Evolutionary conservation across 2,329 filamentous ascomycete species (phyloP), one percentile per base, ranked within the genome.

Genomic region (Ambrosiella beaveri): DNA sequence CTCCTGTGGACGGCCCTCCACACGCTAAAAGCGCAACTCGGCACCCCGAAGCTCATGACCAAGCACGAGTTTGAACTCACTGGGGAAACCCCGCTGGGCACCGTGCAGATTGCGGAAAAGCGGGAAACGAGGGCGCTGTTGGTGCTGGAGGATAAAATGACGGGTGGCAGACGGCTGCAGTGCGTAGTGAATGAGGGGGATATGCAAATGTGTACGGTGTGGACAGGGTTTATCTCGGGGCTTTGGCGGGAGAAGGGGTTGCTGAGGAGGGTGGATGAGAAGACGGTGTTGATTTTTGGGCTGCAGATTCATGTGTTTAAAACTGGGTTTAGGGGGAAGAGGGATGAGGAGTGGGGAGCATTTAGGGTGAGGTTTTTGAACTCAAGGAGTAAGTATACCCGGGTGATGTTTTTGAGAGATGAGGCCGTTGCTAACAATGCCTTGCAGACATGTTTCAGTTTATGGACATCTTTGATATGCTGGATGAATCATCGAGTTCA

Each of bases 141-240:
- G 12, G 74, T 83, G 1, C 78, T 75, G 58, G 68, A 76, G 61
- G 79, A 84, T 62, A 55, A 62, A 1, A 67, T 71, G 27, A 77
- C 74, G 1, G 67, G 69, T 8, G 74, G 74, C 1, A 59, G 77
- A 1, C 75, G 80, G 11, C 73, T 84, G 0, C 78, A 70, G 55
- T 80, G 77, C 63, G 80, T 80, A 1, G 73, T 84, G 39, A 56
- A 51, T 17, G 53, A 52, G 19, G 53, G 54, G 11, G 13, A 37
- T 4, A n/a, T 27, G 2, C 54, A 44, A 15, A 37, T 38, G 15
- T 41, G 45, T 37, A 56, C 54, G 17, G 52, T 59, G 7, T 84
- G 80, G 80, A 83, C 80, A 1, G 79, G 80, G 1, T 84, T 84
- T 63, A 69, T 82, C 27, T 80, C 78, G 1, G 70, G 76, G 54